Evolutionary conservation across 345 rosid species (phyloP), one percentile per base, ranked within the genome.

Genomic region (Linum trigynum): DNA sequence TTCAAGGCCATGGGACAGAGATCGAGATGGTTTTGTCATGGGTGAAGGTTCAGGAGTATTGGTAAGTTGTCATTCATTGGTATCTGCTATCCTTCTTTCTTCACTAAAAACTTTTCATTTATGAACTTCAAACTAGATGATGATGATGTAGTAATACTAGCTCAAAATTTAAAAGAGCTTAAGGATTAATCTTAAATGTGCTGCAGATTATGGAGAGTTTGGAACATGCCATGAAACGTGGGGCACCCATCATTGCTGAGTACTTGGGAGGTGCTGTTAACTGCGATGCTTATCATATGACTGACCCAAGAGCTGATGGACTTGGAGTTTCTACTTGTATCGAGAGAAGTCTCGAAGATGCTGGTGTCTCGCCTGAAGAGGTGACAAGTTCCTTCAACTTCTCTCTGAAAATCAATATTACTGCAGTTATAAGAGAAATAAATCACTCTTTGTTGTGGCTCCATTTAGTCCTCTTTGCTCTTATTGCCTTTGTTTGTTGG

Each of bases 231-330:
- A 79, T 85, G 96, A 89, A 80, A 70, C 83, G 96, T 45, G 94
- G 92, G 57, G 98, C 98, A 41, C 98, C 95, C n/a, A 89, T 95
- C 56, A 83, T 95, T 73, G 99, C 94, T 0, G 98, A 95, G 76
- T 91, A 95, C 73, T 77, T 95, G 51, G 99, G 99, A 67, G 99
- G 99, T 69, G 97, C 99, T 70, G 81, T 95, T 72, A 91, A 95
- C 64, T 91, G 97, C 63, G 99, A 95, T 86, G 99, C 99, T 76
- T 74, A 89, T 74, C 99, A 95, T 76, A 91, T 95, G 98, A 95
- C 98, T 64, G 96, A 89, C 78, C 99, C 99, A 43, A 89, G 99
- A 78, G 78, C 94, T 77, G 99, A 95, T 81, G 99, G 99, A 10
- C 96, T 91, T 79, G 99, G 99, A 51, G 98, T 95, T 67, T 95